Conservation (phyloP, 2,329 filamentous ascomycete species). For the Fusarium chaquense region DNA sequence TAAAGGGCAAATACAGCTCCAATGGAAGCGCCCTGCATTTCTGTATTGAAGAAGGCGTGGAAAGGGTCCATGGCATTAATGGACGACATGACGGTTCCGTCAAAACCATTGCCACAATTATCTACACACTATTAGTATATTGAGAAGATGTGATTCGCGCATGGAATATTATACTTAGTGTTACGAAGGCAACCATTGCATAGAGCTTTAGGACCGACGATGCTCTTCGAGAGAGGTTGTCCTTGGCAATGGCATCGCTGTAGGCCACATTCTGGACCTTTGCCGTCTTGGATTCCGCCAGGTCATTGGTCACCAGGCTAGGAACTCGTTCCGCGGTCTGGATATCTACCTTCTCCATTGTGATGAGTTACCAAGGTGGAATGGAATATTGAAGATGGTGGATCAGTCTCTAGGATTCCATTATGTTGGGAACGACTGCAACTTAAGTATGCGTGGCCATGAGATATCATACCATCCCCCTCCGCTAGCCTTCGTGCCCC, state of each 20-base stretch:
- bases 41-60: background rate
- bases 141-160: no score
- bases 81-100: conserved; percentile 2
- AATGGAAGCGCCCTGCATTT: conserved; percentile 12
- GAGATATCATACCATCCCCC: background rate
- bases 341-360: conserved; percentile 1
- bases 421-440: background rate
- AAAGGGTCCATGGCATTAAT: conserved; percentile 6
- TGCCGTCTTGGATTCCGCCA: background rate
- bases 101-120: conserved; percentile 4
- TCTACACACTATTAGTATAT: background rate
- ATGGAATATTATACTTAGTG: background rate
- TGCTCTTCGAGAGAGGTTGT: background rate
- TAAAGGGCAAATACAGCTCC: conserved; percentile 1
- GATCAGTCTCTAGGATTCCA: background rate
- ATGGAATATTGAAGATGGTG: background rate
- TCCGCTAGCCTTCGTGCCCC: background rate
- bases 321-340: background rate
- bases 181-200: conserved; percentile 1
- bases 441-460: conserved; percentile 2
- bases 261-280: conserved; percentile 7
- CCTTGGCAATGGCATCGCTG: conserved; percentile 10
- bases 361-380: background rate
- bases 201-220: background rate
- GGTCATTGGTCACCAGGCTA: background rate